Percentiles rank a stretch among this genome's conserved stretches.
Conservation (phyloP, 1,139 yeast genomes). For the Hyphopichia khmerensis region DNA sequence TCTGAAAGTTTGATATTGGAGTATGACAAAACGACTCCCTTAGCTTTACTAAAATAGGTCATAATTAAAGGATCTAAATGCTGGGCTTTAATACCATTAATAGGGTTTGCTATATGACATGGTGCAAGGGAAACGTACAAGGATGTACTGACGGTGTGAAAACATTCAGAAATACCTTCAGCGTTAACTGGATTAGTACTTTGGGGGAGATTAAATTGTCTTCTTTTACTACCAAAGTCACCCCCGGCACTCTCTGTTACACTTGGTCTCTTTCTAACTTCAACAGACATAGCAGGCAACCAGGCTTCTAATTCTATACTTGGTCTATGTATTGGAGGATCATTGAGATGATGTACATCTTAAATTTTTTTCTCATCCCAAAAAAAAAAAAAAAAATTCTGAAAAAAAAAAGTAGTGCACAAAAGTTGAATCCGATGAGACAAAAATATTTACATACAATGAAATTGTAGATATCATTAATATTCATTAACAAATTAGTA, state of each 20-base stretch:
- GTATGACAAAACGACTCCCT: constrained; percentile 84
- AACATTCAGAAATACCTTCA: constrained; percentile 59
- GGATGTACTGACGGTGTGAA: constrained; percentile 59
- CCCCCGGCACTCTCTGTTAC: constrained; percentile 8
- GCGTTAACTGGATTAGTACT: constrained; percentile 34
- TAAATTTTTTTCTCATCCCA: neutral
- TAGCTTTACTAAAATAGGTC: constrained; percentile 71
- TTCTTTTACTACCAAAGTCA: constrained; percentile 14
- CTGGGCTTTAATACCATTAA: constrained; percentile 78
- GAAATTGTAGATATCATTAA: neutral
- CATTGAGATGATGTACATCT: neutral
- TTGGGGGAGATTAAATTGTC: constrained; percentile 20
- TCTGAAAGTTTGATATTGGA: constrained; percentile 51
- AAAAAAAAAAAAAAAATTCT: constrained; percentile 5
- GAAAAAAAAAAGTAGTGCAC: constrained; percentile 2
- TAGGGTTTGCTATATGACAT: constrained; percentile 61
- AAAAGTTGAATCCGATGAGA: neutral
- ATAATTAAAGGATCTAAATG: constrained; percentile 88
- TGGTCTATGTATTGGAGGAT: neutral
- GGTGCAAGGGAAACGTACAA: constrained; percentile 90
- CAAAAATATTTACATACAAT: neutral
- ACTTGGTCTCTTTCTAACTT: constrained; percentile 11
- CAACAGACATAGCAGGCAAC: constrained; percentile 11
- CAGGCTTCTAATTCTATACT: too few species aligned
- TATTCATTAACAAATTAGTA: neutral